Conservation (phyloP, 257 asterid species). For the Solanum commersonii region DNA sequence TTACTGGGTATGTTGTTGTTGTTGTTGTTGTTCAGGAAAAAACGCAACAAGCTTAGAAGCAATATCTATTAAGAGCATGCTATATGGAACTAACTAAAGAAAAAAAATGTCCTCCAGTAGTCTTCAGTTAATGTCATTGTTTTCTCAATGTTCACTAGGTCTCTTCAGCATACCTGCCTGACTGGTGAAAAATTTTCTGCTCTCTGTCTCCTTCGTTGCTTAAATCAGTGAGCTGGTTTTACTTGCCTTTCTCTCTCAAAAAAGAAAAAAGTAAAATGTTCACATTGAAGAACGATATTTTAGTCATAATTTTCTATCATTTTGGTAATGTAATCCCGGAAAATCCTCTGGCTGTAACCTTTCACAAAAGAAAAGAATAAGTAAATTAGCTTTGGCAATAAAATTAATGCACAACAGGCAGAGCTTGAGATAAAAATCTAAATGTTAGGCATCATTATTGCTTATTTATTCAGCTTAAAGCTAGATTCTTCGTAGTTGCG, state of each 20-base stretch:
- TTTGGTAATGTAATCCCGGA: not conserved
- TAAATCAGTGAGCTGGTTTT: not conserved
- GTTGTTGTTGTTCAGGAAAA: not conserved
- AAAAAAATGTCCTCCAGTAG: not conserved
- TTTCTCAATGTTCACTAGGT: not conserved
- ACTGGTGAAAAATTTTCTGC: not conserved
- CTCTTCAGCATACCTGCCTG: not conserved
- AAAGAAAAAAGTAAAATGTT: not conserved
- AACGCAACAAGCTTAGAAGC: not conserved
- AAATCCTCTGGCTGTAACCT: not conserved
- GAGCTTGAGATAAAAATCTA: not conserved
- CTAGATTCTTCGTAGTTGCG: not conserved
- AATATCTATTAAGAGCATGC: not conserved
- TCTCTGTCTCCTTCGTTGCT: not conserved
- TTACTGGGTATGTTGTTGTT: no score
- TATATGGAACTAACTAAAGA: not conserved
- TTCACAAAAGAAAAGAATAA: not conserved
- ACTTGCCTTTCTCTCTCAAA: not conserved
- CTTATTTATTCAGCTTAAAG: not conserved
- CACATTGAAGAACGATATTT: not conserved
- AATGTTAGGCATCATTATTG: not conserved
- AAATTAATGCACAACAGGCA: not conserved
- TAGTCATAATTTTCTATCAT: not conserved
- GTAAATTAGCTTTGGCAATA: not conserved
- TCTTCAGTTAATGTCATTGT: not conserved